Conservation (phyloP, 1,284 basidiomycete genomes). For the Sporisorium reilianum region DNA sequence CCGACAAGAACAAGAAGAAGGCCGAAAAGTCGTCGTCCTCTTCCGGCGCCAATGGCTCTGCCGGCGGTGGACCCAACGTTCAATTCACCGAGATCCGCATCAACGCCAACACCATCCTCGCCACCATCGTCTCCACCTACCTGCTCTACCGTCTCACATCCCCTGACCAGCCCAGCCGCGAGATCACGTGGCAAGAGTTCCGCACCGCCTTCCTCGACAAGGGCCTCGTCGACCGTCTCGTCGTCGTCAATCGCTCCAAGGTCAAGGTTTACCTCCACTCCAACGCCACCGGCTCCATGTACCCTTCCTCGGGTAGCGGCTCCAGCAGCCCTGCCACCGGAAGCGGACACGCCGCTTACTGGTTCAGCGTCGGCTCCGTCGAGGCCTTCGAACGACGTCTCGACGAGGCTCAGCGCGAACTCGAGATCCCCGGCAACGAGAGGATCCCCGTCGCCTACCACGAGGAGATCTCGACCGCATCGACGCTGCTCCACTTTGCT, state of each 20-base stretch:
- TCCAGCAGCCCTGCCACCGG: conserved; percentile 25
- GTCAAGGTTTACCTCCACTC: conserved; percentile 86
- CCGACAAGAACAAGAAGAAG: conserved; percentile 44
- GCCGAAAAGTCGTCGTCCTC: conserved; percentile 26
- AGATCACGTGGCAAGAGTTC: conserved; percentile 99
- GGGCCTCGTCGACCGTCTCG: conserved; percentile 92
- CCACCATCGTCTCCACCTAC: conserved; percentile 75
- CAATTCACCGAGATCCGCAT: conserved; percentile 58
- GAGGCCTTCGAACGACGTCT: conserved; percentile 96
- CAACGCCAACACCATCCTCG: conserved; percentile 65
- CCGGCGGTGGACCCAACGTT: conserved; percentile 43
- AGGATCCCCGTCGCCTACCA: conserved; percentile 97
- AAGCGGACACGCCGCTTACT: conserved; percentile 73
- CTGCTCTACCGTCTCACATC: conserved; percentile 76
- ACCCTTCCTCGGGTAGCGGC: conserved; percentile 29
- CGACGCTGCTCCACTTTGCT: conserved; percentile 88
- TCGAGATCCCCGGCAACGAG: conserved; percentile 89
- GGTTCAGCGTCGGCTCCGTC: conserved; percentile 97
- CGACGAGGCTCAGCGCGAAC: conserved; percentile 90
- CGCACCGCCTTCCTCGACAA: conserved; percentile 94
- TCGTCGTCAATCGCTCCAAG: conserved; percentile 89
- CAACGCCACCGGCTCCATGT: conserved; percentile 81
- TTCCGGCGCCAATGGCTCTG: conserved; percentile 31
- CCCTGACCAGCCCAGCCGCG: conserved; percentile 75
- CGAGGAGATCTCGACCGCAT: conserved; percentile 88